Evolutionary conservation across 1,284 basidiomycete genomes (phyloP), one percentile per base, ranked within the genome.

Genomic region (Dichomitus squalens): DNA sequence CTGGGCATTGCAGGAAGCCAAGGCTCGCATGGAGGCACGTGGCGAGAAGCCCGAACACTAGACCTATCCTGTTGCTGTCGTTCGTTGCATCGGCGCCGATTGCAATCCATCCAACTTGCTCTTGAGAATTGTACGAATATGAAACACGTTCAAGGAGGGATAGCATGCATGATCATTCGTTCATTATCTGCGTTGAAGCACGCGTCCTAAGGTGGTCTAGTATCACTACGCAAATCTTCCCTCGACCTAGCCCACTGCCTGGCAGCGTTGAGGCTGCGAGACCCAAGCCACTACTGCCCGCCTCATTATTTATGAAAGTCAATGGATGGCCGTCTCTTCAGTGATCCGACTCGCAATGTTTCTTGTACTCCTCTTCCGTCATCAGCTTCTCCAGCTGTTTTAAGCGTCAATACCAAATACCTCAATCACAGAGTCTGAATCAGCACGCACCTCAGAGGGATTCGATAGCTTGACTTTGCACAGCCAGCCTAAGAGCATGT

Each of bases 1-100:
- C 0, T 96, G 94, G 93, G 94, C 94, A 38, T 75, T 95, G 71
- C 81, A 88, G 66, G 94, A 96, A 74, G 93, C 93, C 23, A 93
- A 94, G 75, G 79, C 79, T 58, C 81, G 93, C 64, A 93, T 96
- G 91, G 91, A 94, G 70, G 92, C 88, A 25, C 85, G 93, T 23
- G 93, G 91, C 54, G 93, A 95, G 76, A 84, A 86, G 70, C 87
- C 88, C 70, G 85, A 52, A 90, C 77, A 95, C 65, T 46, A 68
- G 57, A 60, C 55, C n/a, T 47, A 14, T 29, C 18, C 35, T 40
- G 23, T 58, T 48, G 18, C 23, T 47, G 50, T 29, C 55, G 5
- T 25, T 31, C 21, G 18, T 23, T 23, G 25, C 48, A 36, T 36
- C 11, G 6, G 11, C 29, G n/a, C 29, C 27, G 8, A 18, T 16